Evolutionary conservation across 495 filamentous ascomycete species (phyloP), one percentile per base, ranked within the genome.

Genomic region (Penicillium nucicola): DNA sequence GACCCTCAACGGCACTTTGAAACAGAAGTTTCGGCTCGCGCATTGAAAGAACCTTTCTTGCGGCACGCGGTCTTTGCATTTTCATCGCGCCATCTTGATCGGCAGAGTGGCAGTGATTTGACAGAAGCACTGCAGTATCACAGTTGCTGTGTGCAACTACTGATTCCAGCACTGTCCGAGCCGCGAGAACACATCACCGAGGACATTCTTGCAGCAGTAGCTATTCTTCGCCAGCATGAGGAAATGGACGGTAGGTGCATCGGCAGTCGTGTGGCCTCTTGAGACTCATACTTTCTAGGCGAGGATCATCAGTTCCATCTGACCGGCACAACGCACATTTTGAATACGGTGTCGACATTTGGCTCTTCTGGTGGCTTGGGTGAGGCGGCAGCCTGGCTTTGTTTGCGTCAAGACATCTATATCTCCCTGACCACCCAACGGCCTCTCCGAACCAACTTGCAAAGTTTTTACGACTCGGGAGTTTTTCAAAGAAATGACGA

Each of bases 221-320:
- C 64, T 14, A 65, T 67, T 18, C 54, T 67, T 15, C 59, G 61
- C 12, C 61, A 67, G 39, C 57, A 60, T 48, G 61, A 67, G 43
- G 61, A 67, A 47, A 67, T 67, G 64, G 64, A 65, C 37, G 56
- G 61, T 62, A 55, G 5, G 55, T 25, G 17, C 6, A 18, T 17
- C 23, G 0, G 12, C 13, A 14, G 25, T 9, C 19, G 13, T 31
- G 23, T 36, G 11, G 48, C 20, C 4, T 18, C n/a, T 25, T 4
- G n/a, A 28, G n/a, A 6, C 36, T 53, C 13, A 41, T 28, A 12
- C 12, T 35, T 8, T 38, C n/a, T 39, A 67, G 64, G 56, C 8
- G 64, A 65, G 42, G 64, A 67, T 45, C 58, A 67, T 25, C 61
- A 65, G 34, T 65, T 67, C 20, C 61, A 67, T 37, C 40, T 67